Percentiles rank a stretch among this genome's conserved stretches.
Evolutionary conservation across 2,329 filamentous ascomycete genomes (phyloP).

Genomic region (Lachnellula suecica): DNA sequence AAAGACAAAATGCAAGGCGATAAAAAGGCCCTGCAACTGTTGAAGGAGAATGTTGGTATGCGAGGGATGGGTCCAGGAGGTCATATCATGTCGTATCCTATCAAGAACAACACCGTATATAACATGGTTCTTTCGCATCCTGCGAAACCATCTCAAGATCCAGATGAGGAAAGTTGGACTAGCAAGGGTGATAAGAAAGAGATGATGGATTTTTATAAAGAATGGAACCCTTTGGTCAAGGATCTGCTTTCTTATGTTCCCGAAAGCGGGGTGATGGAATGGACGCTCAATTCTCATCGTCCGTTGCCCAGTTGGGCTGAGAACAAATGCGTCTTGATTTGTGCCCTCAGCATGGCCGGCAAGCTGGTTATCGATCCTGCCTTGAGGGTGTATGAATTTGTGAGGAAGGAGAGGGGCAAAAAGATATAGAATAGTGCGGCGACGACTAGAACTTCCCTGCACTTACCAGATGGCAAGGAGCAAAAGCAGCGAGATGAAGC

Average conservation of each 20-base stretch:
- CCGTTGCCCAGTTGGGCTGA: slow-evolving; percentile 8
- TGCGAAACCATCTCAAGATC: slow-evolving; percentile 30
- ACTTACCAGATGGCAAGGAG: too few species aligned
- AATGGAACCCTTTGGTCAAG: slow-evolving; percentile 4
- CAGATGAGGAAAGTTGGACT: slow-evolving; percentile 4
- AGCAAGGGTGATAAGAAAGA: slow-evolving; percentile 1
- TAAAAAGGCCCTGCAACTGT: slow-evolving; percentile 52
- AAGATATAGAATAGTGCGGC: not conserved
- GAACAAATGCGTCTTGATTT: slow-evolving; percentile 34
- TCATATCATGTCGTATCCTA: slow-evolving; percentile 31
- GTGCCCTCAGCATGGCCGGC: too few species aligned
- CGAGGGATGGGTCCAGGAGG: slow-evolving; percentile 29
- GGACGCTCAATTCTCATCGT: slow-evolving; percentile 3
- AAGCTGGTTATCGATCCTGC: too few species aligned
- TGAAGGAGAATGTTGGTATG: slow-evolving; percentile 53
- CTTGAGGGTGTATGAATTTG: not conserved
- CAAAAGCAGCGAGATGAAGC: too few species aligned
- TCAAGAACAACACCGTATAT: slow-evolving; percentile 19
- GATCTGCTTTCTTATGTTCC: slow-evolving; percentile 1
- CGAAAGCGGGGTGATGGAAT: slow-evolving; percentile 8
- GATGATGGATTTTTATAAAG: slow-evolving; percentile 5
- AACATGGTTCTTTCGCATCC: slow-evolving; percentile 25
- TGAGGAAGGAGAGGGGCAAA: not conserved
- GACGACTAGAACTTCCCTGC: too few species aligned
- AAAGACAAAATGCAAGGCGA: slow-evolving; percentile 39